Conservation (phyloP, 208 protist species). For the Trypanosoma vivax region DNA sequence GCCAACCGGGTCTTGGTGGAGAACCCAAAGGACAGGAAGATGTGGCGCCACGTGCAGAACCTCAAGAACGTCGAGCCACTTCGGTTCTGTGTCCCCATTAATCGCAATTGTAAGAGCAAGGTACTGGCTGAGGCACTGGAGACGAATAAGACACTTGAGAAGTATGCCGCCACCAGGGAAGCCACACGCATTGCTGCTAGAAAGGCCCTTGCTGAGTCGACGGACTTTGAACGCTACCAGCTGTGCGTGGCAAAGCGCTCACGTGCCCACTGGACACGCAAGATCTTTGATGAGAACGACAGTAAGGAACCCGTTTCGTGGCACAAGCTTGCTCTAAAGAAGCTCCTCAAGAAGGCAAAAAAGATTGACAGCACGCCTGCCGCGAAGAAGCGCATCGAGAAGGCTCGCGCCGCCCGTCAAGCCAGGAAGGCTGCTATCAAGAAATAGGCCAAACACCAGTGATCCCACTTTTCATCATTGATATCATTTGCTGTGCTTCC, state of each 20-base stretch:
- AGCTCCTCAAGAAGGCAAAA: conserved; percentile 76
- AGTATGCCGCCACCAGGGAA: conserved; percentile 80
- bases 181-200: conserved; percentile 72
- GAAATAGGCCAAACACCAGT: too few relatives aligned
- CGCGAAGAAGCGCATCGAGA: conserved; percentile 86
- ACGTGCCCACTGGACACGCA: conserved; percentile 85
- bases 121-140: conserved; percentile 66
- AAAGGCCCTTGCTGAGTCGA: conserved; percentile 73
- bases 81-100: conserved; percentile 51
- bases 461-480: too few relatives aligned
- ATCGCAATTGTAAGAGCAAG: conserved; percentile 72
- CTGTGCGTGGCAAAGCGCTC: conserved; percentile 86
- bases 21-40: conserved; percentile 84
- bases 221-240: conserved; percentile 91
- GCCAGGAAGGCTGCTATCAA: conserved; percentile 19
- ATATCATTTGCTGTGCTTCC: too few relatives aligned
- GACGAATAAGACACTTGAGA: conserved; percentile 70
- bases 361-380: conserved; percentile 69
- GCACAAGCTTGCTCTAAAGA: conserved; percentile 85
- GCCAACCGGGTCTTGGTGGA: conserved; percentile 86
- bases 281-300: conserved; percentile 88
- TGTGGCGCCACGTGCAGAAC: conserved; percentile 89
- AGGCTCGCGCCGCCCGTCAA: conserved; percentile 74
- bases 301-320: conserved; percentile 83
- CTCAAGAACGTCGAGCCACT: conserved; percentile 85